Conservation (phyloP, 2,329 filamentous ascomycete species). For the Septoria linicola region DNA sequence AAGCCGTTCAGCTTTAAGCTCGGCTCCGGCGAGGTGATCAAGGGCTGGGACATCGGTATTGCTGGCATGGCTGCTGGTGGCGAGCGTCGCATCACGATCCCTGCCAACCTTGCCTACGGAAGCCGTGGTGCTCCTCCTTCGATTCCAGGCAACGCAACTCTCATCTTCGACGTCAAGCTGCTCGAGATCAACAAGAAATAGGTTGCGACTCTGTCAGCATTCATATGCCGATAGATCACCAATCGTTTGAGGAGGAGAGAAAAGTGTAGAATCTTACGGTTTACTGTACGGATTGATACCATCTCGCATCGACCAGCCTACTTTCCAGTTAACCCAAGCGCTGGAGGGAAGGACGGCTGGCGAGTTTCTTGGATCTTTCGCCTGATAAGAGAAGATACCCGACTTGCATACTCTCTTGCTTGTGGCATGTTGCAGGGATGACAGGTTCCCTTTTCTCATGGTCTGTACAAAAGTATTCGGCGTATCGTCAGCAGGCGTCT, state of each 20-base stretch:
- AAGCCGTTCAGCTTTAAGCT: constrained; percentile 97
- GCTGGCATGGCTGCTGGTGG: constrained; percentile 89
- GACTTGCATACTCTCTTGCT: constrained; percentile 27
- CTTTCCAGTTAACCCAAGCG: constrained; percentile 37
- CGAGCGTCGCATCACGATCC: constrained; percentile 89
- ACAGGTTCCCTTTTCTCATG: constrained; percentile 22
- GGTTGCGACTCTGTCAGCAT: too few relatives aligned
- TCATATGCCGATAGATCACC: too few relatives aligned
- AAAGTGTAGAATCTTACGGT: background rate
- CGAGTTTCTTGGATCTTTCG: constrained; percentile 12
- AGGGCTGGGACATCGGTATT: constrained; percentile 96
- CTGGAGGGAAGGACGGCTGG: constrained; percentile 40
- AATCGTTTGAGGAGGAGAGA: background rate
- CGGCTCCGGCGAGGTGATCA: constrained; percentile 92
- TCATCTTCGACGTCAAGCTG: constrained; percentile 76
- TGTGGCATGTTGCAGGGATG: constrained; percentile 26
- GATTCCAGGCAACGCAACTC: constrained; percentile 86
- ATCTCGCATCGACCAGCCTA: constrained; percentile 28
- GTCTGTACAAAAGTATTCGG: background rate
- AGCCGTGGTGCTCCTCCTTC: constrained; percentile 70
- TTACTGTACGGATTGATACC: constrained; percentile 7
- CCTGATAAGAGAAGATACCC: constrained; percentile 27
- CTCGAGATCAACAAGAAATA: constrained; percentile 44
- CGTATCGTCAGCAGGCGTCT: background rate
- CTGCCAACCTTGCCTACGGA: constrained; percentile 84